Evolutionary conservation across 768 basidiomycete genomes (phyloP), one percentile per base, ranked within the genome.

Genomic region (Fomitopsis pulvina): DNA sequence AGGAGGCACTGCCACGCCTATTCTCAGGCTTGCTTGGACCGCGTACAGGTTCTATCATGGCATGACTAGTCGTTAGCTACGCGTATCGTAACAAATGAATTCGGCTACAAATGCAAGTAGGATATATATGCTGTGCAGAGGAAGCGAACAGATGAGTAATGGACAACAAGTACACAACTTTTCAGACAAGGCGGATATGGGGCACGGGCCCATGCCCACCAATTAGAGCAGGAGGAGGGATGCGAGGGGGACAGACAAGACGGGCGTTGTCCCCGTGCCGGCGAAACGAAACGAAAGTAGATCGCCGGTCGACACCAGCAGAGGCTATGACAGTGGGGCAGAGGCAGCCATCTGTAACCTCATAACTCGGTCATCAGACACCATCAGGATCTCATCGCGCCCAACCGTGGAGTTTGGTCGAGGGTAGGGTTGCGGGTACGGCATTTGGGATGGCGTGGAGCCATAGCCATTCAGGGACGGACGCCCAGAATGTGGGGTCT

Each of bases 331-430:
- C 47, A 43, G 21, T 25, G 46, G 53, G 4, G 55, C 50, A 9
- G 69, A 48, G 37, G 54, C 63, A 50, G 73, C 66, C 54, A 84
- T 70, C 42, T 83, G 79, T 47, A 92, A 66, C 38, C 83, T 77
- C 61, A 92, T 69, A 52, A 92, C 82, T 28, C 86, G 80, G 67
- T 95, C 92, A 57, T 94, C 93, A 3, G 88, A 91, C 29, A 91
- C 87, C 67, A 94, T 81, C 54, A 95, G 70, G 62, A 96, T 91
- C 66, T 96, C 92, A 52, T 90, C 86, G 24, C 87, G 76, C 11
- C 76, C 82, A 10, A 73, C 70, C 28, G 71, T 68, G 59, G 50
- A 25, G 39, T 80, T 77, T 38, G 71, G 70, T 28, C 56, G 56
- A 34, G 72, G 60, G 49, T 73, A 71, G 40, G 71, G 71, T 53